Evolutionary conservation across 169 alveolate genomes (phyloP).

Genomic region (Perkinsus marinus): DNA sequence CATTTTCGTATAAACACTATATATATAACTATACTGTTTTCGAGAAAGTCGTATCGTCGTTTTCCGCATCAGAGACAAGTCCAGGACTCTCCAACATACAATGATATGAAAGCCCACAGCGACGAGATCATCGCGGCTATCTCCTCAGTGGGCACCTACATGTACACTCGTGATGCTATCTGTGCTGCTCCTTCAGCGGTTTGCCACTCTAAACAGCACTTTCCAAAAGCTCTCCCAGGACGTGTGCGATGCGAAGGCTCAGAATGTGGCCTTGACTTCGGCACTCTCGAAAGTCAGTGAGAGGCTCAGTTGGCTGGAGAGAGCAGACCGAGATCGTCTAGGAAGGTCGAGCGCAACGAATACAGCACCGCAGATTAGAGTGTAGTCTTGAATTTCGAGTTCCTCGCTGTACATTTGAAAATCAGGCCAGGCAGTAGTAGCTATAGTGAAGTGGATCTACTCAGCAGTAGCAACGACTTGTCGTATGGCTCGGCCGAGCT

Average conservation of each 20-base stretch:
- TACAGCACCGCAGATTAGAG: neutral
- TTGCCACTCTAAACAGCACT: neutral
- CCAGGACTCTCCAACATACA: neutral
- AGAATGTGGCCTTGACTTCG: neutral
- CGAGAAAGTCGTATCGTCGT: too few species aligned
- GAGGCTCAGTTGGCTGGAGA: neutral
- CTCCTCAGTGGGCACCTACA: neutral
- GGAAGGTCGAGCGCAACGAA: neutral
- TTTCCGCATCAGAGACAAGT: neutral
- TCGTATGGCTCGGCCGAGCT: neutral
- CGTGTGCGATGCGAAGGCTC: neutral
- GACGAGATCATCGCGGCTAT: neutral
- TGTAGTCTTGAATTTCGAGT: neutral
- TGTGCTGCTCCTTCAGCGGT: neutral
- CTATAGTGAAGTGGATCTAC: neutral
- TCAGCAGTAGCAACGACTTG: neutral
- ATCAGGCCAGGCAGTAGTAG: neutral
- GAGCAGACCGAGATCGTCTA: neutral
- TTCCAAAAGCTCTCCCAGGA: neutral
- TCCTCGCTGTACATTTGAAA: too few species aligned
- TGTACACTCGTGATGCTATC: neutral
- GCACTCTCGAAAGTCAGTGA: neutral
- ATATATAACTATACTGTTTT: too few species aligned
- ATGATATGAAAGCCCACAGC: neutral
- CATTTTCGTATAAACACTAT: too few species aligned